Evolutionary conservation across 768 basidiomycete species (phyloP).

Genomic region (Amanita exitialis): DNA sequence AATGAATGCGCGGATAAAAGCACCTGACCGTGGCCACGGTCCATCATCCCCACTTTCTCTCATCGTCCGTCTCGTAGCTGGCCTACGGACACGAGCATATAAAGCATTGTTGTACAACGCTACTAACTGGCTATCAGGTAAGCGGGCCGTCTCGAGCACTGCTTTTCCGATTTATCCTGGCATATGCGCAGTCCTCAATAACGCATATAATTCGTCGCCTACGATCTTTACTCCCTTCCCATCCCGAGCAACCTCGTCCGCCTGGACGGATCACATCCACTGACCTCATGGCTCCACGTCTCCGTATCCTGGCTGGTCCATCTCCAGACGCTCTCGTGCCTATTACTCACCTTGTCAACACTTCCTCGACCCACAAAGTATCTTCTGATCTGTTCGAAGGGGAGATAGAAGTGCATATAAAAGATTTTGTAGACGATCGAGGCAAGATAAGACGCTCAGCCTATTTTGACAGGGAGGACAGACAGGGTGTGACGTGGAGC

Average conservation of each 20-base stretch:
- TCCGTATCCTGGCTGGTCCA: conserved; percentile 69
- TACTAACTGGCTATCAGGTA: background rate
- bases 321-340: conserved; percentile 42
- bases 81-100: background rate
- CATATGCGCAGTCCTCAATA: background rate
- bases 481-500: conserved; percentile 80
- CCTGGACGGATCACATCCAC: background rate
- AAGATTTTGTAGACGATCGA: conserved; percentile 53
- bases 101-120: background rate
- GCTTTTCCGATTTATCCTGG: background rate
- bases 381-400: conserved; percentile 68
- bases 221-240: background rate
- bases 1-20: too few relatives aligned
- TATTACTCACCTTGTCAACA: conserved; percentile 59
- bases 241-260: background rate
- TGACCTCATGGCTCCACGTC: conserved; percentile 34
- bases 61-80: background rate
- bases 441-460: conserved; percentile 41
- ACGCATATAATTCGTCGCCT: background rate
- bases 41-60: background rate
- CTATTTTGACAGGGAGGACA: conserved; percentile 68
- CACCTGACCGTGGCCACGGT: background rate
- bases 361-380: conserved; percentile 38
- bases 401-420: conserved; percentile 63
- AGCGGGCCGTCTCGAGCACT: background rate